Evolutionary conservation across 1,284 basidiomycete species (phyloP).

Genomic region (Exobasidium cylindrosporum): DNA sequence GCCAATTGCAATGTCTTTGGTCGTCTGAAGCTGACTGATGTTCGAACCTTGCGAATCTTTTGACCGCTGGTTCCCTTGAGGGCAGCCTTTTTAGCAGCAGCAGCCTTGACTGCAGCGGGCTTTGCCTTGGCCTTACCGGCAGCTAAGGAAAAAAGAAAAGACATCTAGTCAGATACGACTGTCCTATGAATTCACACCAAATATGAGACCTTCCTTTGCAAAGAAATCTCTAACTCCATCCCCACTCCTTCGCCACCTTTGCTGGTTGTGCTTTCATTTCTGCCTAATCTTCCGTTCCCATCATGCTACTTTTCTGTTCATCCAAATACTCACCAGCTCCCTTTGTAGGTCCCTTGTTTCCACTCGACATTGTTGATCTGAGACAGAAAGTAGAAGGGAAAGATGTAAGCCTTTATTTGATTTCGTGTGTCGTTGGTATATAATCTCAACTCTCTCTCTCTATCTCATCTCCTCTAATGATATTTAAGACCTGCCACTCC

Average conservation of each 20-base stretch:
- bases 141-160: constrained; percentile 8
- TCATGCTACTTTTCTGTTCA: background rate
- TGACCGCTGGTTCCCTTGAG: constrained; percentile 80
- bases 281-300: no score
- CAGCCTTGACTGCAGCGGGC: constrained; percentile 66
- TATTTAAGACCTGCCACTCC: no score
- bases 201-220: no score
- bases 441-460: background rate
- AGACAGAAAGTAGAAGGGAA: no score
- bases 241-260: no score
- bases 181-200: no score
- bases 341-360: constrained; percentile 24
- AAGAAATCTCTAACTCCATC: no score
- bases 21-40: constrained; percentile 88
- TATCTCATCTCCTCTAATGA: background rate
- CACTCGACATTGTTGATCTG: constrained; percentile 18
- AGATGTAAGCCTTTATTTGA: no score
- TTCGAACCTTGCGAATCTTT: constrained; percentile 77
- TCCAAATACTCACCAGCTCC: constrained; percentile 22
- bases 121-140: constrained; percentile 27
- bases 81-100: constrained; percentile 92
- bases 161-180: background rate
- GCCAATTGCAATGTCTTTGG: constrained; percentile 87
- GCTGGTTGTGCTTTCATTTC: no score
- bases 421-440: background rate